A percentile compares a stretch with the other conserved stretches of the same genome.
phyloP scores from a whole-genome alignment of 108 stramenopile species.

The Cylindrotheca fusiformis region DNA sequence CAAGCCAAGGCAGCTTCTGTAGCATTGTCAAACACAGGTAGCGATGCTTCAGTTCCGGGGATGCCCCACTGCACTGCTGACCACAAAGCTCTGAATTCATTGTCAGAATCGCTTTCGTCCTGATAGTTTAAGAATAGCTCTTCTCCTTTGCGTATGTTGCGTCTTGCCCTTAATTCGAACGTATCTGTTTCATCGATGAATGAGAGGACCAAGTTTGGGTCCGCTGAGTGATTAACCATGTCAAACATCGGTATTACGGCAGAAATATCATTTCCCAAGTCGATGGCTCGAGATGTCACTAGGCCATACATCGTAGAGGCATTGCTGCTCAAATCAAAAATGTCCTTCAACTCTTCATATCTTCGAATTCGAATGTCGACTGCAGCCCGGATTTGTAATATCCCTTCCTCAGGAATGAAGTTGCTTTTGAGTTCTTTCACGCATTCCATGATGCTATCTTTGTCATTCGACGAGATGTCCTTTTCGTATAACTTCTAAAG shows the following conservation, averaged over 20 bases:
- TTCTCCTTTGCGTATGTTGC: conserved; percentile 31
- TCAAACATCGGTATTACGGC: conserved; percentile 54
- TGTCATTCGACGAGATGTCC: conserved; percentile 22
- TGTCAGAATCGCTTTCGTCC: background rate
- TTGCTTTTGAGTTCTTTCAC: conserved; percentile 22
- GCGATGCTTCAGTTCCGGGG: conserved; percentile 2
- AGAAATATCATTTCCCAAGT: conserved; percentile 23
- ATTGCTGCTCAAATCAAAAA: conserved; percentile 11
- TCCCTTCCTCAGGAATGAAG: conserved; percentile 28
- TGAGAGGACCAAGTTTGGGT: conserved; percentile 38
- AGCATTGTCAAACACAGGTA: too few relatives aligned
- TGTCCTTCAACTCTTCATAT: conserved; percentile 26
- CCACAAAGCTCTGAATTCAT: conserved; percentile 46
- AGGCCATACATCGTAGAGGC: conserved; percentile 34
- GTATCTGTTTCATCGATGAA: conserved; percentile 18
- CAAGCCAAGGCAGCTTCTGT: too few relatives aligned
- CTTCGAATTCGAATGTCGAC: conserved; percentile 32
- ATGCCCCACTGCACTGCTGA: conserved; percentile 48
- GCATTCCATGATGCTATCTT: conserved; percentile 17
- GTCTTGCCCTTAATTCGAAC: conserved; percentile 24
- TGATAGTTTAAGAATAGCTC: conserved; percentile 23
- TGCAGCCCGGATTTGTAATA: conserved; percentile 39
- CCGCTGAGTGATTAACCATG: conserved; percentile 49
- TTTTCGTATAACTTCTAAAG: conserved; percentile 34
- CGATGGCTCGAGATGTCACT: conserved; percentile 41